Conservation (phyloP, 2,329 filamentous ascomycete genomes). For the Cercospora brassicicola region DNA sequence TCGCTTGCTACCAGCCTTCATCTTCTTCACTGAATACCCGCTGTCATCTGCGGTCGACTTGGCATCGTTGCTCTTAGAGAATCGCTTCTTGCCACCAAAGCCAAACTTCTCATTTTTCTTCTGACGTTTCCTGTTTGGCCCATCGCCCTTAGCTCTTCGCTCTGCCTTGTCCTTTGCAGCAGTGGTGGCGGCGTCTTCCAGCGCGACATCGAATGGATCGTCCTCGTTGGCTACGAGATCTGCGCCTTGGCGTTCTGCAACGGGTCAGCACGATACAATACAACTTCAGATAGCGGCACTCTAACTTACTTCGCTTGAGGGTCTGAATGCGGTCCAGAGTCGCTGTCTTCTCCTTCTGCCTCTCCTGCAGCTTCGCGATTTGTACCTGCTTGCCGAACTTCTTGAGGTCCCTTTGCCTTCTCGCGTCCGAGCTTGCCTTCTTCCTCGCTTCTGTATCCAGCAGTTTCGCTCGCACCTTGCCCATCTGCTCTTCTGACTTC, state of each 20-base stretch:
- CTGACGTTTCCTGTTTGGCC: constrained; percentile 69
- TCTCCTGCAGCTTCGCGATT: constrained; percentile 91
- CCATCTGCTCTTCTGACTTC: constrained; percentile 98
- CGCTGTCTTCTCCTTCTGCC: constrained; percentile 86
- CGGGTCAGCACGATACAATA: constrained; percentile 26
- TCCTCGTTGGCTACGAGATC: constrained; percentile 69
- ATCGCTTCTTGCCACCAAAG: constrained; percentile 92
- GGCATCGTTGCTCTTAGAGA: constrained; percentile 87
- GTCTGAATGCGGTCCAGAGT: constrained; percentile 93
- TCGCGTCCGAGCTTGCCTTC: constrained; percentile 87
- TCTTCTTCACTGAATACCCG: constrained; percentile 77
- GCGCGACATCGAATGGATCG: constrained; percentile 86
- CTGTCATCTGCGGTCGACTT: constrained; percentile 76
- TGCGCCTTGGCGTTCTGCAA: constrained; percentile 76
- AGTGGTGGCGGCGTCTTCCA: constrained; percentile 65
- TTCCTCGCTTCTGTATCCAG: constrained; percentile 88
- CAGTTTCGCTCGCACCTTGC: constrained; percentile 89
- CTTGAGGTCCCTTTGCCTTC: constrained; percentile 91
- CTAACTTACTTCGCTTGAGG: constrained; percentile 84
- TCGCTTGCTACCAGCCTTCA: constrained; percentile 63
- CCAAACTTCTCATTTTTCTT: constrained; percentile 96
- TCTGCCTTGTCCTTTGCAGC: constrained; percentile 47
- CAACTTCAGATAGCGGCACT: neutral
- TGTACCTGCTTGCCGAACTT: constrained; percentile 99
- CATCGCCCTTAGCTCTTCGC: constrained; percentile 40